A percentile compares a stretch with the other conserved stretches of the same genome.
Evolutionary conservation across 257 asterid species (phyloP).

Genomic region (Perilla frutescens): DNA sequence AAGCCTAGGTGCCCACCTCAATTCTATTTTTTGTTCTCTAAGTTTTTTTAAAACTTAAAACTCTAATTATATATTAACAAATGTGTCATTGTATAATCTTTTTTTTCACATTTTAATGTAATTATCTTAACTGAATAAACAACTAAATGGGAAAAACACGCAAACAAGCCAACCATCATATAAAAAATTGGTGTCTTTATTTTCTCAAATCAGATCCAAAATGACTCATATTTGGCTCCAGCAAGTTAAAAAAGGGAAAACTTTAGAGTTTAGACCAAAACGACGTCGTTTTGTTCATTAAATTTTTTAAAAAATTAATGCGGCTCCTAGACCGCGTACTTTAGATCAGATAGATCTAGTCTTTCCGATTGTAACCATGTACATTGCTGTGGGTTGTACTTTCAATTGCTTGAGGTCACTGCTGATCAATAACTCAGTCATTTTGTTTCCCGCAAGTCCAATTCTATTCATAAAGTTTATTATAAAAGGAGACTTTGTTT

Average conservation of each 20-base stretch:
- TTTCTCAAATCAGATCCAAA: neutral
- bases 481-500: neutral
- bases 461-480: too few relatives aligned
- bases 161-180: neutral
- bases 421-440: neutral
- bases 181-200: neutral
- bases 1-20: neutral
- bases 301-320: neutral
- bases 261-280: neutral
- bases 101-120: neutral
- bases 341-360: neutral
- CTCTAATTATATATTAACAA: neutral
- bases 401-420: slow-evolving; percentile 2
- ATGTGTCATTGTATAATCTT: neutral
- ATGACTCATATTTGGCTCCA: neutral
- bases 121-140: neutral
- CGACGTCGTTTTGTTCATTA: slow-evolving; percentile 10
- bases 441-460: neutral
- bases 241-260: neutral
- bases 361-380: slow-evolving; percentile 3
- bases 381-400: slow-evolving; percentile 12
- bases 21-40: neutral
- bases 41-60: neutral
- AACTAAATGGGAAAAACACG: neutral
- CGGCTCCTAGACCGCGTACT: neutral